A percentile compares a stretch with the other conserved stretches of the same genome.
These are phyloP conservation scores for Botrytis sinoallii DNA, from an alignment of 2,329 filamentous ascomycete genomes.

Conservation along the genomic window DNA sequence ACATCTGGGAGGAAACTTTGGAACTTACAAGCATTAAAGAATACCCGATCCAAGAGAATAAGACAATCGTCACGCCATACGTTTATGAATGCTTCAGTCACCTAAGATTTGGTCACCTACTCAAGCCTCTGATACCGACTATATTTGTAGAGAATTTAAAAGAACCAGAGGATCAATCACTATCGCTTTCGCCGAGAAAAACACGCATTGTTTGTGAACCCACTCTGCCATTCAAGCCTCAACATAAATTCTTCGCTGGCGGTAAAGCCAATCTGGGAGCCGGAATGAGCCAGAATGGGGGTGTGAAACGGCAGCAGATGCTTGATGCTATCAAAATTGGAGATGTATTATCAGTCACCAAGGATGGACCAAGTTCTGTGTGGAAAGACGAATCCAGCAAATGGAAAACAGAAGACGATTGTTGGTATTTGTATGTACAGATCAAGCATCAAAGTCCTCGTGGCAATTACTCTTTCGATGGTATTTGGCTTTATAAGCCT, in stretches of 20 bases:
- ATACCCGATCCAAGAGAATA: conserved; percentile 30
- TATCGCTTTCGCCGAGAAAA: conserved; percentile 1
- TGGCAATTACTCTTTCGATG: conserved; percentile 50
- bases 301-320: conserved; percentile 32
- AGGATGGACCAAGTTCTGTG: conserved; percentile 45
- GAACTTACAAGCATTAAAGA: conserved; percentile 35
- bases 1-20: conserved; percentile 41
- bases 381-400: conserved; percentile 54
- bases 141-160: conserved; percentile 32
- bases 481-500: conserved; percentile 73
- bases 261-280: not conserved
- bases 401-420: conserved; percentile 45
- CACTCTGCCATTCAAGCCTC: not conserved
- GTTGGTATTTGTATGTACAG: conserved; percentile 72
- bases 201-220: not conserved
- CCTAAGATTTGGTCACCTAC: conserved; percentile 55
- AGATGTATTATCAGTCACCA: conserved; percentile 48
- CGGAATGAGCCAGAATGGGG: not conserved
- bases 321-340: conserved; percentile 50
- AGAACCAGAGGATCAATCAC: conserved; percentile 19
- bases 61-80: conserved; percentile 69
- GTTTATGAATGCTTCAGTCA: conserved; percentile 62
- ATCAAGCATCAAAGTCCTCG: conserved; percentile 42
- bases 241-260: not conserved
- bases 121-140: conserved; percentile 42